Base-by-base conservation (phyloP, 2,329 filamentous ascomycete species). In the Rhynchosporium graminicola region DNA sequence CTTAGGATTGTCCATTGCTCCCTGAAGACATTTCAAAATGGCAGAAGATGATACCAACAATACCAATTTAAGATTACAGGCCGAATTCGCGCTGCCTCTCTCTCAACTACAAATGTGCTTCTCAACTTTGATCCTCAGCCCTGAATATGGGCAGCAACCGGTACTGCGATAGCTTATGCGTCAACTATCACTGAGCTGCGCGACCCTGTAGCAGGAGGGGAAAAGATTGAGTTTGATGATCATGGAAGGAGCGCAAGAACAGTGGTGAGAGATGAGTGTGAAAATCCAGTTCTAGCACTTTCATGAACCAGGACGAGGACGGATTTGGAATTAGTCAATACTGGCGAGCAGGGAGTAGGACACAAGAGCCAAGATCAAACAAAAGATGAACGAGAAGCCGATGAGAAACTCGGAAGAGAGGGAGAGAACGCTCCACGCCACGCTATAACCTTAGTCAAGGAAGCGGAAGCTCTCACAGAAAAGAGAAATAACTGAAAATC, bases 401-500 rank as follows among this genome's bases (percentile, higher is more conserved):
- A 29, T 40, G 58, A 63, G 13, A 51, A 60, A 50, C 43, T 42
- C 7, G 29, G 43, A 54, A 20, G 13, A 12, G 15, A 50, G 31
- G 13, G 8, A 33, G 9, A 4, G 4, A 10, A 36, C 33, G 4
- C 46, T 8, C 29, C n/a, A 28, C 8, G 12, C 33, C 50, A 40
- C 50, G 20, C 31, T 3, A 31, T 31, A 33, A 52, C 48, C 2
- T 15, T 52, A 1, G 48, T 31, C 13, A 12, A 52, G 38, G 31
- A 52, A 38, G 48, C 48, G 6, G 15, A n/a, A 8, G 15, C n/a
- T 31, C 15, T 52, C 3, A 54, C 38, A 6, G 43, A 59, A 26
- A 60, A 65, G 47, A 63, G 62, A 56, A 62, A 68, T 51, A 33
- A 51, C 20, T 84, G 82, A 80, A 77, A 38, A 81, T 84, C 61